Conservation (phyloP, 768 basidiomycete genomes). For the Hemileccinum rubropunctum region DNA sequence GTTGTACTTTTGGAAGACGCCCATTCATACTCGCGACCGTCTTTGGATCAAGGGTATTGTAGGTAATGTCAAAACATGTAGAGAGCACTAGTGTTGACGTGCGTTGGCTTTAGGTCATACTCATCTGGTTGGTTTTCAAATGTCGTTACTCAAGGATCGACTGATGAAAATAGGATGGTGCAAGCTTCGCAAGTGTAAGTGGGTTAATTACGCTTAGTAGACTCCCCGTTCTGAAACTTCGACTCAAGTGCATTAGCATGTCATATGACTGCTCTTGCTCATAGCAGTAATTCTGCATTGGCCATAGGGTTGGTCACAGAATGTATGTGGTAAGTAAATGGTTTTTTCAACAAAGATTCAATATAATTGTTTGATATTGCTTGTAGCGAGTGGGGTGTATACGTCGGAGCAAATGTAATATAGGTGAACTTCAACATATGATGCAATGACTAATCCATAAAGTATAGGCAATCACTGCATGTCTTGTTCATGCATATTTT, state of each 20-base stretch:
- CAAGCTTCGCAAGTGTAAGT: slow-evolving; percentile 20
- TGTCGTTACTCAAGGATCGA: neutral
- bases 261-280: slow-evolving; percentile 7
- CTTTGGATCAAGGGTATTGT: slow-evolving; percentile 24
- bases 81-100: neutral
- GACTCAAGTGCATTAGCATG: slow-evolving; percentile 10
- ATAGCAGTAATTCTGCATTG: neutral
- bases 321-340: slow-evolving; percentile 6
- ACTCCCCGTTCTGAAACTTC: neutral
- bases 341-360: neutral
- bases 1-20: slow-evolving; percentile 20
- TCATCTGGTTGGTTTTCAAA: slow-evolving; percentile 19
- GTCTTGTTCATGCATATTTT: slow-evolving; percentile 24
- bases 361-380: neutral
- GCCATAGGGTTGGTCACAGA: neutral
- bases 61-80: neutral
- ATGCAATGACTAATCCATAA: slow-evolving; percentile 1
- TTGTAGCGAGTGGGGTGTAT: slow-evolving; percentile 11
- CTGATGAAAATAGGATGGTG: slow-evolving; percentile 14
- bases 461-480: slow-evolving; percentile 14
- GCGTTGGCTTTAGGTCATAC: slow-evolving; percentile 10
- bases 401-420: slow-evolving; percentile 18
- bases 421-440: neutral
- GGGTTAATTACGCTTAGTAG: too few species aligned
- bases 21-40: slow-evolving; percentile 15